Evolutionary conservation across 805 yeast species (phyloP), one percentile per base, ranked within the genome.

Genomic region (Lipomyces mesembrius): DNA sequence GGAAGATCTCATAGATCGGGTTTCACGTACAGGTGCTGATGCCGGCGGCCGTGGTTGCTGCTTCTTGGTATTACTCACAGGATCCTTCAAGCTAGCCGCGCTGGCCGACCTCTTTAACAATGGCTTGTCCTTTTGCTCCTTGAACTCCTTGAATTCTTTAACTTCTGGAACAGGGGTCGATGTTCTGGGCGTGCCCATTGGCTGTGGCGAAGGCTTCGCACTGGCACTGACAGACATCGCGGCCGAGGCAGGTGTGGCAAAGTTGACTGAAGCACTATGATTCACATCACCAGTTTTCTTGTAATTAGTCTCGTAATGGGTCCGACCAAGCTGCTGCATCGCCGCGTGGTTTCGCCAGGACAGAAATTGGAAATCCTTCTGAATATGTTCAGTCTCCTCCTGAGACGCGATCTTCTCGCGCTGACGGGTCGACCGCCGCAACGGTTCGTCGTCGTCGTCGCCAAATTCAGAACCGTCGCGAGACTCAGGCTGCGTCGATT

Each of bases 261-360:
- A 66, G n/a, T 34, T 59, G 39, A 25, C 25, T 6, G 52, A 43
- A 20, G 49, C 60, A 14, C 57, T 29, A n/a, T 29, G 34, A 14
- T 63, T 27, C 20, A 63, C 27, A 11, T 63, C 69, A 8, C 64
- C 64, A 11, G 63, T 35, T 37, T 64, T 67, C 59, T 64, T 64
- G 57, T 61, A 64, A 3, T 61, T 60, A 4, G 62, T 17, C 55
- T 67, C 70, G 46, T 58, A 67, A 58, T 67, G 70, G 8, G 70
- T 60, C 22, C 57, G 59, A 20, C 70, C 70, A 4, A 58, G n/a
- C 14, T 55, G n/a, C 53, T 61, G 37, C n/a, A 27, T 35, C 7
- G 70, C 70, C 20, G 63, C 65, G 12, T n/a, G 32, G 52, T 67
- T 67, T 9, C 51, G 61, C 70, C 70, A 67, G n/a, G 54, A 25